phyloP scores from a whole-genome alignment of 306 rosid species.

The Vicia faba region DNA sequence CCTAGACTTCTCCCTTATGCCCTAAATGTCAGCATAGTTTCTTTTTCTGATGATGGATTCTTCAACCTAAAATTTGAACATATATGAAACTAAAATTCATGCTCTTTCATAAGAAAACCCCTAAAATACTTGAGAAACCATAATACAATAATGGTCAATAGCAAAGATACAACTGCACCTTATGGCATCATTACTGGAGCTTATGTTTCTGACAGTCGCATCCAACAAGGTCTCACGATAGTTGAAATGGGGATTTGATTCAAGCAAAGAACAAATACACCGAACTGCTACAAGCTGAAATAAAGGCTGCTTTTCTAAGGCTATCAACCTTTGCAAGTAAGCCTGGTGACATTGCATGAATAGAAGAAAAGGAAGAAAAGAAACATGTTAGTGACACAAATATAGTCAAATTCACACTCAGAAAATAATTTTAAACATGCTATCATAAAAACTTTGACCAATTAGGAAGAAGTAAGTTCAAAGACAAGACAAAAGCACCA shows the following conservation, averaged over 20 bases:
- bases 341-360: slow-evolving; percentile 52
- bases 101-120: slow-evolving; percentile 18
- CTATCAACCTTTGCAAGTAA: slow-evolving; percentile 76
- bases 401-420: slow-evolving; percentile 19
- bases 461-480: slow-evolving; percentile 14
- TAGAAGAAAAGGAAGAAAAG: slow-evolving; percentile 2
- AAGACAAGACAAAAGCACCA: slow-evolving; percentile 28
- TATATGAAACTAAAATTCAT: slow-evolving; percentile 17
- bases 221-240: slow-evolving; percentile 77
- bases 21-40: slow-evolving; percentile 28
- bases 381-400: slow-evolving; percentile 23
- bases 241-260: slow-evolving; percentile 88
- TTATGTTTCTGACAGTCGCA: slow-evolving; percentile 68
- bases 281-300: slow-evolving; percentile 75
- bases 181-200: slow-evolving; percentile 66
- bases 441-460: slow-evolving; percentile 2
- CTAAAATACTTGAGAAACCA: slow-evolving; percentile 6
- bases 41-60: background rate
- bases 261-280: slow-evolving; percentile 84
- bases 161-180: slow-evolving; percentile 57
- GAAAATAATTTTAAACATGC: slow-evolving; percentile 19
- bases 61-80: slow-evolving; percentile 6
- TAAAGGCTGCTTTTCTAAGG: slow-evolving; percentile 59
- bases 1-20: slow-evolving; percentile 2
- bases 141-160: background rate